These are phyloP conservation scores for Gillenia trifoliata DNA, from an alignment of 306 rosid genomes.

Conservation along the genomic window DNA sequence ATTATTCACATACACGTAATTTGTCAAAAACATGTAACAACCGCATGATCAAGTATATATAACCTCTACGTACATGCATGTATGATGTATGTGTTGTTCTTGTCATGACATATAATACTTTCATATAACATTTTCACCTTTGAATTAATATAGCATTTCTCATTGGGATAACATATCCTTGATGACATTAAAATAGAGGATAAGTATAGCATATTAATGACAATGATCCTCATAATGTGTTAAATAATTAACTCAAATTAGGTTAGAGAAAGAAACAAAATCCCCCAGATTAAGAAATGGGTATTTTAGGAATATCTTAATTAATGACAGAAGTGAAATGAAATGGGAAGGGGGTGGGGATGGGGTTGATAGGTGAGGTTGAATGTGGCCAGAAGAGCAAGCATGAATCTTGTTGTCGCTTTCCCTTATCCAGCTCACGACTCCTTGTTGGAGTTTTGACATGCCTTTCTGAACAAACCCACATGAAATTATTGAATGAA, in stretches of 20 bases:
- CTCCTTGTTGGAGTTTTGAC: constrained; percentile 49
- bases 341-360: constrained; percentile 45
- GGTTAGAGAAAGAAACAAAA: not conserved
- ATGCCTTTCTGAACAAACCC: constrained; percentile 55
- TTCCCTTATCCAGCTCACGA: constrained; percentile 67
- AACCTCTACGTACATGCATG: not conserved
- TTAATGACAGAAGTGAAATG: constrained; percentile 41
- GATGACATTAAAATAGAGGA: not conserved
- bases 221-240: not conserved
- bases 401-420: constrained; percentile 59
- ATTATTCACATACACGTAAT: not conserved
- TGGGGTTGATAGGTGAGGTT: constrained; percentile 41
- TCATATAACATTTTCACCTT: not conserved
- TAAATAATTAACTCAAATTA: not conserved
- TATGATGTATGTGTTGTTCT: not conserved
- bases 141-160: not conserved
- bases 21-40: not conserved
- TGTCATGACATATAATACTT: not conserved
- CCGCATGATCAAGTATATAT: not conserved
- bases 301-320: constrained; percentile 22
- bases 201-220: not conserved
- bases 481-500: constrained; percentile 61
- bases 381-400: constrained; percentile 32
- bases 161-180: not conserved
- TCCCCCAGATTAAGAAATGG: constrained; percentile 17